Evolutionary conservation across 495 filamentous ascomycete species (phyloP).

Genomic region (Penicillium lividum): DNA sequence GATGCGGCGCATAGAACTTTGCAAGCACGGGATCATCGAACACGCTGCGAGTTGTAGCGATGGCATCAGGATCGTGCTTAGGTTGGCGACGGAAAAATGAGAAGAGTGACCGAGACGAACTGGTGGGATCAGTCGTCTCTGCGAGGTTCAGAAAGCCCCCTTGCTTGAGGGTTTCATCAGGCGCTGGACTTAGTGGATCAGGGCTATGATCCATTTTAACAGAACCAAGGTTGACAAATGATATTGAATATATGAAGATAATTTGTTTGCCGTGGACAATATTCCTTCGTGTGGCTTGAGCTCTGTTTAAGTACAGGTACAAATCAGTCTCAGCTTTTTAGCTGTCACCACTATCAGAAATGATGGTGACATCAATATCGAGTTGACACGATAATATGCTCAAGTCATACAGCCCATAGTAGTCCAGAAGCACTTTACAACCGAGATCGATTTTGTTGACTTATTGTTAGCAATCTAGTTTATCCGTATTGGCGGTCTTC

Average conservation of each 20-base stretch:
- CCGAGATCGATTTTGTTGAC: not conserved
- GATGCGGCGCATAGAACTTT: constrained; percentile 51
- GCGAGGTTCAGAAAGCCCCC: not conserved
- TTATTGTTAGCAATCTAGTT: not conserved
- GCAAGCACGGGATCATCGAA: constrained; percentile 52
- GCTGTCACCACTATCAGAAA: not conserved
- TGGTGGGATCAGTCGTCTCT: not conserved
- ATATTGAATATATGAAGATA: not conserved
- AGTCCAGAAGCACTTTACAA: no score
- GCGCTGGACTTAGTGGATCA: not conserved
- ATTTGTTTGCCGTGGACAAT: not conserved
- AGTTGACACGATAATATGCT: no score
- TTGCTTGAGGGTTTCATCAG: not conserved
- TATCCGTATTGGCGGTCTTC: not conserved
- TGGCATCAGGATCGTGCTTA: constrained; percentile 42
- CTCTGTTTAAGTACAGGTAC: not conserved
- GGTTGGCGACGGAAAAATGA: not conserved
- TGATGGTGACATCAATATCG: not conserved
- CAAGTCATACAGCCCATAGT: no score
- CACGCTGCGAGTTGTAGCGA: constrained; percentile 58
- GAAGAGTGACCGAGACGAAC: not conserved
- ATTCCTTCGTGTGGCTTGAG: not conserved
- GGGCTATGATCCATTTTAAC: not conserved
- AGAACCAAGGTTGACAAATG: not conserved
- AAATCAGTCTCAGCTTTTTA: not conserved